phyloP scores from a whole-genome alignment of 2,329 filamentous ascomycete species.

The Penicillium psychrosexuale region DNA sequence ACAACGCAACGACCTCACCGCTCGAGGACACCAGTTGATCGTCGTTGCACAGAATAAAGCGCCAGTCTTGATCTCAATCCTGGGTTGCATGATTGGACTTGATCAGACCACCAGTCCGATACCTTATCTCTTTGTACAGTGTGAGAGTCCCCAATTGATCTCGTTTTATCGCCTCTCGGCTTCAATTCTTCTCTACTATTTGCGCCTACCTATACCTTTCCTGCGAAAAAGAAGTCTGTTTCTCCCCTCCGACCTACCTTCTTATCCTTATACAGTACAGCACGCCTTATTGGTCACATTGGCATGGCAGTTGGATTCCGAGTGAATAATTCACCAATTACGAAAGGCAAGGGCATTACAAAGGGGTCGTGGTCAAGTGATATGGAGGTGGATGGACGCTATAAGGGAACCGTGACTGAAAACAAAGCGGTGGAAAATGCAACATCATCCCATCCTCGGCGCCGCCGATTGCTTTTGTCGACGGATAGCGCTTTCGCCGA shows the following conservation, averaged over 20 bases:
- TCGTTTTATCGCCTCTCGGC: not conserved
- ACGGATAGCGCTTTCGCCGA: conserved; percentile 43
- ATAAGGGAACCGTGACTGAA: conserved; percentile 16
- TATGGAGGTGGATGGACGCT: conserved; percentile 30
- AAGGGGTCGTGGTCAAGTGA: conserved; percentile 18
- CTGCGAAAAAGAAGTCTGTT: not conserved
- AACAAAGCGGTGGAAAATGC: conserved; percentile 5
- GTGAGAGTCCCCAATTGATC: not conserved
- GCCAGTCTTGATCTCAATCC: not conserved
- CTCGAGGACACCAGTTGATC: not conserved
- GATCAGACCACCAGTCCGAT: conserved; percentile 1
- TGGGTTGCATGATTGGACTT: conserved; percentile 4
- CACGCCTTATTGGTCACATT: not conserved
- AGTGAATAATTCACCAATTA: conserved; percentile 4
- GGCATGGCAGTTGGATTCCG: conserved; percentile 22
- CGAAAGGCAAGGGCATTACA: not conserved
- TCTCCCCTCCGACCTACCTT: not conserved
- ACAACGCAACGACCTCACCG: conserved; percentile 5
- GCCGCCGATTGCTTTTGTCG: conserved; percentile 35
- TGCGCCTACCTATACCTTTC: not conserved
- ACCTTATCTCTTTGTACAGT: not conserved
- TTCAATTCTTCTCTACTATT: not conserved
- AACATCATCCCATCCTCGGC: conserved; percentile 14
- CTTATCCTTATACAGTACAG: not conserved
- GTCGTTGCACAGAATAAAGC: not conserved